Evolutionary conservation across 306 rosid species (phyloP), one percentile per base, ranked within the genome.

Genomic region (Vigna mungo): DNA sequence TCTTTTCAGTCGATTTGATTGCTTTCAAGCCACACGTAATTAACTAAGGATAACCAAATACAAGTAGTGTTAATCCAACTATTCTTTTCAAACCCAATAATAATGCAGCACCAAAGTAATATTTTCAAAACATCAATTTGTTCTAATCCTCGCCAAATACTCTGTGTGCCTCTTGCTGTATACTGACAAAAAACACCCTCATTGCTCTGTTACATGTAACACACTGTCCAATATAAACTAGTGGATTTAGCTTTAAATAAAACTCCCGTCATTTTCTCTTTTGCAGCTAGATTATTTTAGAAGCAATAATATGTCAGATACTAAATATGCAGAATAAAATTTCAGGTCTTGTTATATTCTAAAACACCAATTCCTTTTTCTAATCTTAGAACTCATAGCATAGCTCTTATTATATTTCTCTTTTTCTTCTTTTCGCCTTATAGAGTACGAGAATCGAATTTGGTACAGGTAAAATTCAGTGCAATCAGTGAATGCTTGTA

Each of bases 1-100:
- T 21, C 30, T 25, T 53, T 65, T 66, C 32, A 23, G 16, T 3
- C 20, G 65, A 76, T 6, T 62, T 37, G 69, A 32, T 78, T 27
- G 36, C 46, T 43, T 68, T 9, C 61, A 52, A 64, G 13, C 65
- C 44, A 52, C 64, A 36, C 53, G 76, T 48, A 10, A 0, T 37
- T 15, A 65, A 66, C 3, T 36, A 30, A 16, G 47, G 74, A 65
- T 76, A 65, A 65, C 9, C 44, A 76, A 52, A 43, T 53, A 21
- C 0, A 15, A 12, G 43, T 3, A 27, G 70, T 37, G 70, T 15
- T 65, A 9, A 65, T 41, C 32, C 12, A 65, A 65, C 52, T 41
- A 5, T 5, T 17, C 36, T n/a, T 53, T 27, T 25, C 20, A 56
- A 77, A 51, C 71, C 64, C 49, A 44, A 21, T 32, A 56, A 78